These are phyloP conservation scores for Fusarium penzigii DNA, from an alignment of 2,329 filamentous ascomycete species.

Conservation along the genomic window DNA sequence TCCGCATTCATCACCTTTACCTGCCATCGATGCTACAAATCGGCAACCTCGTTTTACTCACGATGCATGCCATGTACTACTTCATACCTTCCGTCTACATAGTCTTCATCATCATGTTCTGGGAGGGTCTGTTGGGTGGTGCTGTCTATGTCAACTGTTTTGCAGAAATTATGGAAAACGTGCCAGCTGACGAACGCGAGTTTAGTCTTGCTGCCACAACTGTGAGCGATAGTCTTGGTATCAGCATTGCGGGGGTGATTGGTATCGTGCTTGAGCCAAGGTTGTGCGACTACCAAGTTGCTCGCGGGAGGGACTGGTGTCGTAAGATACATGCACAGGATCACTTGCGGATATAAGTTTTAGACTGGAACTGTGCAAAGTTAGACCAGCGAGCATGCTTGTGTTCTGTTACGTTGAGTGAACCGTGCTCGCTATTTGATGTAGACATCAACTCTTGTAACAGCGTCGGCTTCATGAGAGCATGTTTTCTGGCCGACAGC, in stretches of 20 bases:
- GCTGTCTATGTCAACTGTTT: constrained; percentile 96
- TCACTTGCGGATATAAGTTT: background rate
- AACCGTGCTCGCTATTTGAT: too few relatives aligned
- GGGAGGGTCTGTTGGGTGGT: constrained; percentile 90
- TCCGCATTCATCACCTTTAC: constrained; percentile 81
- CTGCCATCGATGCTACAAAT: constrained; percentile 80
- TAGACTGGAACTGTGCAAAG: constrained; percentile 2
- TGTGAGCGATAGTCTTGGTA: constrained; percentile 88
- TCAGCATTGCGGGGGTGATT: constrained; percentile 83
- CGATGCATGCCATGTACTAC: constrained; percentile 73
- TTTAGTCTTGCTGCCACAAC: constrained; percentile 89
- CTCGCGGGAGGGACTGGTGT: constrained; percentile 77
- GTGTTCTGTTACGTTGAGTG: too few relatives aligned
- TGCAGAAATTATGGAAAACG: constrained; percentile 85
- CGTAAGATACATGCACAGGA: constrained; percentile 49
- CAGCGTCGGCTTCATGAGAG: too few relatives aligned
- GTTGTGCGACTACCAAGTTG: constrained; percentile 82
- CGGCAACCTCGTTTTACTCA: constrained; percentile 72
- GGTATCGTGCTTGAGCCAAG: constrained; percentile 80
- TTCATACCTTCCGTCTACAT: constrained; percentile 86
- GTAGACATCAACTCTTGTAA: too few relatives aligned
- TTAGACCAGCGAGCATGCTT: background rate
- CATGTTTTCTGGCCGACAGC: too few relatives aligned
- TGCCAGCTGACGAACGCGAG: constrained; percentile 77
- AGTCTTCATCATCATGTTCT: constrained; percentile 84